Conservation (phyloP, 495 filamentous ascomycete species). For the Lasiosphaeriaceae sp. region DNA sequence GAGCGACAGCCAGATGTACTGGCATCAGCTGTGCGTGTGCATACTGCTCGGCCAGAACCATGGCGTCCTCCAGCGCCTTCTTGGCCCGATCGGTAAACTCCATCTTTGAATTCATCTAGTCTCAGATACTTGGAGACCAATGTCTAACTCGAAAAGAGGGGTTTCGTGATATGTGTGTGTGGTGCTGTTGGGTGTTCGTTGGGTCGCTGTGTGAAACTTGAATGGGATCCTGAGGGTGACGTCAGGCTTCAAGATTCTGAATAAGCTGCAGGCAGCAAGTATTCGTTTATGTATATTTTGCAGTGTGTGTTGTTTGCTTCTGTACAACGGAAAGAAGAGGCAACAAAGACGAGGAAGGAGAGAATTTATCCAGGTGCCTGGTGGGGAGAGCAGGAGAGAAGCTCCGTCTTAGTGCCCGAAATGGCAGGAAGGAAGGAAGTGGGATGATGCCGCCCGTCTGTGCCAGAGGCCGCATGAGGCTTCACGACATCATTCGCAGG, state of each 20-base stretch:
- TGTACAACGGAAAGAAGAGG: background rate
- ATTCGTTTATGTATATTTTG: background rate
- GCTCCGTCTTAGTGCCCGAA: conserved; percentile 14
- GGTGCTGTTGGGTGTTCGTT: background rate
- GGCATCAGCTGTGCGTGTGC: conserved; percentile 86
- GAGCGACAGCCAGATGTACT: conserved; percentile 80
- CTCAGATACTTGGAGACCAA: conserved; percentile 14
- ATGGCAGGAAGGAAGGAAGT: conserved; percentile 9
- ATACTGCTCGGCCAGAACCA: conserved; percentile 77
- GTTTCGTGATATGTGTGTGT: conserved; percentile 1
- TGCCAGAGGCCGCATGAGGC: conserved; percentile 8
- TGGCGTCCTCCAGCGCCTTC: conserved; percentile 81
- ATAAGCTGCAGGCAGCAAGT: conserved; percentile 7
- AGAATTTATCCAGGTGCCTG: conserved; percentile 18
- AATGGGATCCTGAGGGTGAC: conserved; percentile 17
- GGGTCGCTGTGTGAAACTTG: background rate
- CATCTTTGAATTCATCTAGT: conserved; percentile 55
- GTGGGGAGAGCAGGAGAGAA: background rate
- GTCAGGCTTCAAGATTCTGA: conserved; percentile 21
- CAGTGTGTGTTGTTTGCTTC: background rate
- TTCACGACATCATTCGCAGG: conserved; percentile 15
- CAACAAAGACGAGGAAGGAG: background rate
- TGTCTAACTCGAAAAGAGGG: conserved; percentile 12
- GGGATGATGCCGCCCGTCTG: conserved; percentile 17
- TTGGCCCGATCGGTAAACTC: conserved; percentile 91